Evolutionary conservation across 2,329 filamentous ascomycete genomes (phyloP).

Genomic region (Fusarium hainanense): DNA sequence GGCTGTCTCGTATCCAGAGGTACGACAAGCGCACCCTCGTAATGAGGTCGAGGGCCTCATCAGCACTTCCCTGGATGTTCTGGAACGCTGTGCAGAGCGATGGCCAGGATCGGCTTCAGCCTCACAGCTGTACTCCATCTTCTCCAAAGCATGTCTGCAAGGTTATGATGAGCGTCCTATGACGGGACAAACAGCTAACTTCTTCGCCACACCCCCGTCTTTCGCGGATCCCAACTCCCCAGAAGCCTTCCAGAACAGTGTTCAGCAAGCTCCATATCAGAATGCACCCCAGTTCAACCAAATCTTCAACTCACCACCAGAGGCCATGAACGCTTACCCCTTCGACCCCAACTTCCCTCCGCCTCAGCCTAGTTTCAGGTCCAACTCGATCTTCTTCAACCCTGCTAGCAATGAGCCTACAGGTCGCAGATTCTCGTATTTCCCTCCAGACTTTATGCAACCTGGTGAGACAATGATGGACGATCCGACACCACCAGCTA

Average conservation of each 20-base stretch:
- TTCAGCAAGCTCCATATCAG: slow-evolving; percentile 55
- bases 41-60: slow-evolving; percentile 83
- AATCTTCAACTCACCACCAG: slow-evolving; percentile 66
- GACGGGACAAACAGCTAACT: slow-evolving; percentile 43
- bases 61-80: slow-evolving; percentile 78
- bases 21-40: slow-evolving; percentile 76
- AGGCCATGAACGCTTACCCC: slow-evolving; percentile 61
- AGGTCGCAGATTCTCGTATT: slow-evolving; percentile 71
- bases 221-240: slow-evolving; percentile 49
- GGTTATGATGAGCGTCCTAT: slow-evolving; percentile 75
- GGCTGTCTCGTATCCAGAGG: slow-evolving; percentile 87
- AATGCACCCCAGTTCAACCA: slow-evolving; percentile 68
- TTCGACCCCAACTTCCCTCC: slow-evolving; percentile 57
- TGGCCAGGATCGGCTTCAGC: slow-evolving; percentile 93
- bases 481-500: slow-evolving; percentile 51
- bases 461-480: slow-evolving; percentile 50
- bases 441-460: slow-evolving; percentile 66
- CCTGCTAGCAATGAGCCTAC: slow-evolving; percentile 64
- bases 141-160: slow-evolving; percentile 86
- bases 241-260: slow-evolving; percentile 46
- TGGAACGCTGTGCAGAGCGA: slow-evolving; percentile 82
- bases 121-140: slow-evolving; percentile 84
- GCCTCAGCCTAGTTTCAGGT: slow-evolving; percentile 68
- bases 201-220: slow-evolving; percentile 51
- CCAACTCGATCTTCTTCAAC: slow-evolving; percentile 73